Evolutionary conservation across 768 basidiomycete species (phyloP).

Genomic region (Phlebiopsis flavidoalba): DNA sequence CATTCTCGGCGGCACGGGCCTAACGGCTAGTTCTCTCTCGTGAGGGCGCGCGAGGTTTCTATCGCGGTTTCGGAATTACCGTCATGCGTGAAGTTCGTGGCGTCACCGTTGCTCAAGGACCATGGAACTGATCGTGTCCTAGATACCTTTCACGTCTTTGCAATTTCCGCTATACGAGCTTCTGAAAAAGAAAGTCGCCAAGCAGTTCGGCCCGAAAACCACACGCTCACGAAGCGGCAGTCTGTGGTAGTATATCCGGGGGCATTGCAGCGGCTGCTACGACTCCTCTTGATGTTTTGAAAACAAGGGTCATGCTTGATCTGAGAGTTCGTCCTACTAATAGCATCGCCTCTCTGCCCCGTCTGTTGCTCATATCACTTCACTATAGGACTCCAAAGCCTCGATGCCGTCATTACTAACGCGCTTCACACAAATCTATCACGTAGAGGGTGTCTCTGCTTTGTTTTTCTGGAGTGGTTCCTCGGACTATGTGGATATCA

Average conservation of each 20-base stretch:
- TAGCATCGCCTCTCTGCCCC: not conserved
- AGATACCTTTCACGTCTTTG: conserved; percentile 96
- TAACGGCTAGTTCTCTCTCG: conserved; percentile 46
- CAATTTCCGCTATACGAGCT: conserved; percentile 96
- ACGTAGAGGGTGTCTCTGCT: conserved; percentile 63
- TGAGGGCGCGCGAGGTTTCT: conserved; percentile 76
- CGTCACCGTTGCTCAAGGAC: not conserved
- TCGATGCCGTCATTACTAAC: conserved; percentile 48
- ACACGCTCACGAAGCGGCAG: conserved; percentile 71
- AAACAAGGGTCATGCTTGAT: conserved; percentile 96
- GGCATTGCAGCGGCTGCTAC: conserved; percentile 86
- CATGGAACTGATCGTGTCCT: conserved; percentile 1
- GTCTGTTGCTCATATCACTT: not conserved
- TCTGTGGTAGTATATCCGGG: conserved; percentile 89
- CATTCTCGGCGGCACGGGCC: conserved; percentile 55
- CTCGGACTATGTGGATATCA: conserved; percentile 94
- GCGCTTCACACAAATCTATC: conserved; percentile 64
- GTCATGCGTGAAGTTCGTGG: conserved; percentile 58
- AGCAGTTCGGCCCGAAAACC: conserved; percentile 45
- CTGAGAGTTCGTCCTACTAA: conserved; percentile 53
- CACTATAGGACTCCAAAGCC: conserved; percentile 41
- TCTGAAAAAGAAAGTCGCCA: conserved; percentile 66
- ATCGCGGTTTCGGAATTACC: conserved; percentile 82
- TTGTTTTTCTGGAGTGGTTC: conserved; percentile 85
- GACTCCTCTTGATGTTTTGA: conserved; percentile 93